Evolutionary conservation across 2,329 filamentous ascomycete species (phyloP).

Genomic region (Colletotrichum sp.): DNA sequence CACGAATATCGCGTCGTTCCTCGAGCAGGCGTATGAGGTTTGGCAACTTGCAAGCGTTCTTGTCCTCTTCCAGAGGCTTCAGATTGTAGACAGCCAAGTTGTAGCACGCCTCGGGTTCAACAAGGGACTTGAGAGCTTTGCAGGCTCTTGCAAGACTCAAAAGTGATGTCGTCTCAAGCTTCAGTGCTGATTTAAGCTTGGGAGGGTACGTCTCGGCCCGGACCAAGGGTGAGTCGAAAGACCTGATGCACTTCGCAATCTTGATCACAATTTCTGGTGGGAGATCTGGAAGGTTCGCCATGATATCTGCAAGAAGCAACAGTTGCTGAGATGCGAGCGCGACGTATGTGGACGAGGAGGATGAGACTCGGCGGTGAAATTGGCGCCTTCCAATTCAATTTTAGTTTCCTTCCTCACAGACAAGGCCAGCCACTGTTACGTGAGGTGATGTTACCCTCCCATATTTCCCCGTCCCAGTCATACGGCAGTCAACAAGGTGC

Average conservation of each 20-base stretch:
- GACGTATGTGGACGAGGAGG: neutral
- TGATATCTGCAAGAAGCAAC: neutral
- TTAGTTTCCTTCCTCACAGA: neutral
- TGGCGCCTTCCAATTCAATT: neutral
- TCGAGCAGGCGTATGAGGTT: neutral
- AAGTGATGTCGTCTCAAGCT: neutral
- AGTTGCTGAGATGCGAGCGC: neutral
- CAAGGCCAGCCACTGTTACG: neutral
- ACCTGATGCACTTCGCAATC: neutral
- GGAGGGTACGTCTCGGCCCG: neutral
- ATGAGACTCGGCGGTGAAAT: neutral
- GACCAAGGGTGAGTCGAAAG: neutral
- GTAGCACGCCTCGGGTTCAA: neutral
- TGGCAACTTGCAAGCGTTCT: neutral
- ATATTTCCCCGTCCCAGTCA: no score
- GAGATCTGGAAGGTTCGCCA: neutral
- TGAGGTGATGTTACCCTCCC: neutral
- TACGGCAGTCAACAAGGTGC: no score
- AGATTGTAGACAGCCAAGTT: neutral
- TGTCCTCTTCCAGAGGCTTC: neutral
- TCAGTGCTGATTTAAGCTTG: neutral
- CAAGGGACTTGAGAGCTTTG: neutral
- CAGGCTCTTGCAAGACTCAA: neutral
- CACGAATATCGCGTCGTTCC: neutral
- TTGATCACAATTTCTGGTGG: neutral